phyloP scores from a whole-genome alignment of 176 grass and related monocot species.

The Eleusine indica region DNA sequence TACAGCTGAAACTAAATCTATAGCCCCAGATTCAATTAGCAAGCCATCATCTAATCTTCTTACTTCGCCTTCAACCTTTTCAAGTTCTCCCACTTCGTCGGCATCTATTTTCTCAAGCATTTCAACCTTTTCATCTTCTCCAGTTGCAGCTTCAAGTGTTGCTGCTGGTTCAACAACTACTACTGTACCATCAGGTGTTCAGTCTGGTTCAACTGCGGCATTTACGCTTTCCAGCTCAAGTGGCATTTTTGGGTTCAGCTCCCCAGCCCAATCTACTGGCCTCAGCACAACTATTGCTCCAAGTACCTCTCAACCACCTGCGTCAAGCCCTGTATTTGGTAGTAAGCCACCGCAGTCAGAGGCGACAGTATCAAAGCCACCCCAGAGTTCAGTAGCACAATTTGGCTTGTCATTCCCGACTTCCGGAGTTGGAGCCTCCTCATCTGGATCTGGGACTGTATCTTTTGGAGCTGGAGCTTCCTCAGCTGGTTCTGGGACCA shows the following conservation, averaged over 20 bases:
- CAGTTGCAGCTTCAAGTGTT: conserved; percentile 31
- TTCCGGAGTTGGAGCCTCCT: conserved; percentile 35
- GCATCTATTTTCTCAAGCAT: conserved; percentile 26
- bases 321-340: conserved; percentile 40
- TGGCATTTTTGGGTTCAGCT: conserved; percentile 45
- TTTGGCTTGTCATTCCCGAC: conserved; percentile 39
- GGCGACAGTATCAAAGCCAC: conserved; percentile 25
- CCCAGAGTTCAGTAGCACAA: conserved; percentile 43
- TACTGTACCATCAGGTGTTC: conserved; percentile 23
- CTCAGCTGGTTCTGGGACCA: conserved; percentile 24
- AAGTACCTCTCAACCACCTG: conserved; percentile 39
- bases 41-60: conserved; percentile 28
- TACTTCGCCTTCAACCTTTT: conserved; percentile 24
- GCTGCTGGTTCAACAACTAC: not conserved
- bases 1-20: conserved; percentile 40
- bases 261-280: conserved; percentile 48
- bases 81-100: conserved; percentile 21
- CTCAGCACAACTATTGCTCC: conserved; percentile 35
- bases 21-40: conserved; percentile 35
- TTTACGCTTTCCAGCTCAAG: conserved; percentile 45
- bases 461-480: conserved; percentile 38
- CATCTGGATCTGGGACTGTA: conserved; percentile 16
- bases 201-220: conserved; percentile 42
- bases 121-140: conserved; percentile 31
- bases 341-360: conserved; percentile 34